Evolutionary conservation across 169 alveolate species (phyloP).

Genomic region (Plasmodium vivax): DNA sequence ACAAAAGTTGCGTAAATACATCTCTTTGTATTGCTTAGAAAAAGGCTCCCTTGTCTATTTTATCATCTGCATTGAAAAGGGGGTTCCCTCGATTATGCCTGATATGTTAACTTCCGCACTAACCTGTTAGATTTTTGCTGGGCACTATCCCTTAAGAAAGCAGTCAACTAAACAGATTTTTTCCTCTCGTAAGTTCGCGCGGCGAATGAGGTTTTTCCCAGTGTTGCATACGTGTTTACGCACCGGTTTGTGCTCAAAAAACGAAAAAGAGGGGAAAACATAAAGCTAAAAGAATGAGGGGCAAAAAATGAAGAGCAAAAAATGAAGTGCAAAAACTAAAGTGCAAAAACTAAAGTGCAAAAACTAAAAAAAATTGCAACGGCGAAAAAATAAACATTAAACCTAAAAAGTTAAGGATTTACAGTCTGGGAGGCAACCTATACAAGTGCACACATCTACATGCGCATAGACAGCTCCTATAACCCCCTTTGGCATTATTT

Average conservation of each 20-base stretch:
- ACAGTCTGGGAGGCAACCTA: neutral
- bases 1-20: neutral
- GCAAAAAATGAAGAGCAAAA: neutral
- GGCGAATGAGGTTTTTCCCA: neutral
- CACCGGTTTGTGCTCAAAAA: neutral
- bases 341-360: neutral
- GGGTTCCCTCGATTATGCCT: neutral
- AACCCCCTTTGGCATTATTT: neutral
- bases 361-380: neutral
- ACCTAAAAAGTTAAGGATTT: neutral
- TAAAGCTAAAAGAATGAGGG: neutral
- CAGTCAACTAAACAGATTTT: neutral
- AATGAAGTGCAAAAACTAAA: neutral
- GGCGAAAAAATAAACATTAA: constrained; percentile 13
- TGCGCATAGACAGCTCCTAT: neutral
- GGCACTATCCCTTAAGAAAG: neutral
- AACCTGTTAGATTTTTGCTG: neutral
- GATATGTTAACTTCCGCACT: neutral
- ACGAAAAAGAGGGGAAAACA: neutral
- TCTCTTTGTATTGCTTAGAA: constrained; percentile 1
- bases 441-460: neutral
- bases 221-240: neutral
- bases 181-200: neutral
- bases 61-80: constrained; percentile 18
- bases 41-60: neutral